phyloP scores from a whole-genome alignment of 179 eudicot species.

The Silene noctiflora region DNA sequence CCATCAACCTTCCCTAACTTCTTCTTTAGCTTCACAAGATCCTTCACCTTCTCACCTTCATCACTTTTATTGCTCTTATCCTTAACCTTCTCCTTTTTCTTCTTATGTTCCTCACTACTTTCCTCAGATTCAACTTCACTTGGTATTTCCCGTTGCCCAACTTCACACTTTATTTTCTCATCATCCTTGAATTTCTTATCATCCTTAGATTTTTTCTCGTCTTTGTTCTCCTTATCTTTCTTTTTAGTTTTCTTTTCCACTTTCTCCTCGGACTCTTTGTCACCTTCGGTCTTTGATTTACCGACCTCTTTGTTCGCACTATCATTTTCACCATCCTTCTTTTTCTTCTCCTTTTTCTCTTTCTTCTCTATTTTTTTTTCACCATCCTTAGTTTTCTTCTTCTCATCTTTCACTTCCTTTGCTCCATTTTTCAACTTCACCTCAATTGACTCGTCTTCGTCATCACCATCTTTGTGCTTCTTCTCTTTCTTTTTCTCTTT shows the following conservation, averaged over 20 bases:
- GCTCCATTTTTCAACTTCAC: constrained; percentile 21
- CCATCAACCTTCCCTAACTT: constrained; percentile 61
- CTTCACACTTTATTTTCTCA: constrained; percentile 20
- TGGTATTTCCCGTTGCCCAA: constrained; percentile 16
- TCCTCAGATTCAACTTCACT: constrained; percentile 20
- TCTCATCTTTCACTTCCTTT: not conserved
- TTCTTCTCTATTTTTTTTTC: constrained; percentile 2
- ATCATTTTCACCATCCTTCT: constrained; percentile 3
- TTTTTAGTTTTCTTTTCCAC: constrained; percentile 17
- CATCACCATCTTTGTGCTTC: constrained; percentile 24
- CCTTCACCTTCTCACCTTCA: constrained; percentile 41
- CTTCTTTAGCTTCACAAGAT: constrained; percentile 52
- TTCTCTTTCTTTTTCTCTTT: constrained; percentile 23
- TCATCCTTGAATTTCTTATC: constrained; percentile 12
- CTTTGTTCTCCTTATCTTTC: constrained; percentile 27
- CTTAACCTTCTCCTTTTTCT: constrained; percentile 31
- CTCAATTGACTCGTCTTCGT: not conserved
- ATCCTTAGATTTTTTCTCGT: constrained; percentile 19
- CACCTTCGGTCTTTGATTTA: constrained; percentile 17
- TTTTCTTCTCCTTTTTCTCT: constrained; percentile 19
- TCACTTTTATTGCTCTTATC: constrained; percentile 37
- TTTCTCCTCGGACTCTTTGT: constrained; percentile 23
- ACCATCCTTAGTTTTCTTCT: constrained; percentile 7
- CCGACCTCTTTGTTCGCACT: constrained; percentile 9
- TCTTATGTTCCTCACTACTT: constrained; percentile 19